Evolutionary conservation across 2,329 filamentous ascomycete species (phyloP).

Genomic region (Claviceps paspali): DNA sequence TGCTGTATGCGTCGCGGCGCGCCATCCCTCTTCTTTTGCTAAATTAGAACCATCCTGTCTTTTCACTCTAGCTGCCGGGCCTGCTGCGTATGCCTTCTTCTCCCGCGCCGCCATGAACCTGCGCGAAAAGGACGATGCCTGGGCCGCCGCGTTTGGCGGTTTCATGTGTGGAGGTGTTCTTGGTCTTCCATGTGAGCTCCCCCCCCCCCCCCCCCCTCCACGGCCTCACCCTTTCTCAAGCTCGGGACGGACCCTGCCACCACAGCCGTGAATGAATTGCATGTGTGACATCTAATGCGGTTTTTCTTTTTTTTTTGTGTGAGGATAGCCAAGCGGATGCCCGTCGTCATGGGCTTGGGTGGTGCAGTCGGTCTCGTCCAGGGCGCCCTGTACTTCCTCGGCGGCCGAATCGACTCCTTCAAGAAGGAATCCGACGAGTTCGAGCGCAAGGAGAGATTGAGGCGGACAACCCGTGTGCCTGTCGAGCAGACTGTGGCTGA

Average conservation of each 20-base stretch:
- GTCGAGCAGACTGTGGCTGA: slow-evolving; percentile 66
- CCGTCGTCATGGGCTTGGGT: slow-evolving; percentile 55
- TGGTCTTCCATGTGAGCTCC: slow-evolving; percentile 52
- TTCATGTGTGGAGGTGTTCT: slow-evolving; percentile 60
- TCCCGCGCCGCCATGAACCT: slow-evolving; percentile 68
- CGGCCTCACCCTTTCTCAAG: too few species aligned
- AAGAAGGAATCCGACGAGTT: slow-evolving; percentile 53
- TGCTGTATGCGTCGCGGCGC: too few species aligned
- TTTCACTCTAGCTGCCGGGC: slow-evolving; percentile 37
- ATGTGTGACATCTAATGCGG: too few species aligned
- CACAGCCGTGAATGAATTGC: too few species aligned
- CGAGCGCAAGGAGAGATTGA: slow-evolving; percentile 57
- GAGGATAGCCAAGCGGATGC: slow-evolving; percentile 36
- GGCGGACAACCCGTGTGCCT: slow-evolving; percentile 59
- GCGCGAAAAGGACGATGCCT: slow-evolving; percentile 66
- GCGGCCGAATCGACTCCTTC: slow-evolving; percentile 38
- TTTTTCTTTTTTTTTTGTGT: too few species aligned
- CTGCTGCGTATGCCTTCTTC: slow-evolving; percentile 64
- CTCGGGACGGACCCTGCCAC: too few species aligned
- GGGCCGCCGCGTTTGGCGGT: slow-evolving; percentile 60
- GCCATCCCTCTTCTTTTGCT: too few species aligned
- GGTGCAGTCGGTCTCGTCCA: slow-evolving; percentile 38
- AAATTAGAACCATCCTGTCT: too few species aligned
- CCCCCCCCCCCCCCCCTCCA: not conserved
- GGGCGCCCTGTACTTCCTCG: slow-evolving; percentile 52